Evolutionary conservation across 2,329 filamentous ascomycete genomes (phyloP).

Genomic region (Nothophoma quercina): DNA sequence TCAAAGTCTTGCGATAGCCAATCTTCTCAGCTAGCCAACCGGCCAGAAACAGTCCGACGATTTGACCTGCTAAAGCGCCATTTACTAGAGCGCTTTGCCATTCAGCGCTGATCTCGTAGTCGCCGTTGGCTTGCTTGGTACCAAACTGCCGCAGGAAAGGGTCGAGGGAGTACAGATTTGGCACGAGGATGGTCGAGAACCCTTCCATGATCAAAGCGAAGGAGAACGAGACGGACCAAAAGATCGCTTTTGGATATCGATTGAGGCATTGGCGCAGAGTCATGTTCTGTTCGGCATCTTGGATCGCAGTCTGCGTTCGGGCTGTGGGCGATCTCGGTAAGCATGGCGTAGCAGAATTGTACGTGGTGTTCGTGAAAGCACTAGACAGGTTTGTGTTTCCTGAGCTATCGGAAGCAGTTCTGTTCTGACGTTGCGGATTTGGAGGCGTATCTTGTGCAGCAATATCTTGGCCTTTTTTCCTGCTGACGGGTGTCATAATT

Average conservation of each 20-base stretch:
- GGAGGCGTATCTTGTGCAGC: not conserved
- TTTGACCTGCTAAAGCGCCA: conserved; percentile 50
- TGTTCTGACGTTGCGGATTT: not conserved
- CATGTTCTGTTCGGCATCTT: conserved; percentile 31
- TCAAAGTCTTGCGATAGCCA: conserved; percentile 36
- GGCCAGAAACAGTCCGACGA: conserved; percentile 51
- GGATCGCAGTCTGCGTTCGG: not conserved
- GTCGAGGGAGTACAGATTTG: conserved; percentile 69
- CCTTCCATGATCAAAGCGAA: conserved; percentile 89
- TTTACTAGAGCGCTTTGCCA: conserved; percentile 55
- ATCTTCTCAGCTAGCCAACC: conserved; percentile 52
- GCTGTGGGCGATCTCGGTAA: not conserved
- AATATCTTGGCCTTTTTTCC: not conserved
- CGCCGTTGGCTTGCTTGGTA: conserved; percentile 24
- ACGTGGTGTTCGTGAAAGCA: not conserved
- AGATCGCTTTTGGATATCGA: conserved; percentile 84
- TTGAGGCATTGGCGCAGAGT: conserved; percentile 72
- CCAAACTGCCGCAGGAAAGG: conserved; percentile 50
- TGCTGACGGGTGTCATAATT: not conserved
- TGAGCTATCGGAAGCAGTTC: conserved; percentile 2
- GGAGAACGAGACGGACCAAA: conserved; percentile 81
- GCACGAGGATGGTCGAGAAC: conserved; percentile 79
- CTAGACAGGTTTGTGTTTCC: not conserved
- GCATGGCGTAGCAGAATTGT: conserved; percentile 5
- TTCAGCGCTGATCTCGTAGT: conserved; percentile 47